Conservation (phyloP, 495 filamentous ascomycete genomes). For the Xylaria scruposa region DNA sequence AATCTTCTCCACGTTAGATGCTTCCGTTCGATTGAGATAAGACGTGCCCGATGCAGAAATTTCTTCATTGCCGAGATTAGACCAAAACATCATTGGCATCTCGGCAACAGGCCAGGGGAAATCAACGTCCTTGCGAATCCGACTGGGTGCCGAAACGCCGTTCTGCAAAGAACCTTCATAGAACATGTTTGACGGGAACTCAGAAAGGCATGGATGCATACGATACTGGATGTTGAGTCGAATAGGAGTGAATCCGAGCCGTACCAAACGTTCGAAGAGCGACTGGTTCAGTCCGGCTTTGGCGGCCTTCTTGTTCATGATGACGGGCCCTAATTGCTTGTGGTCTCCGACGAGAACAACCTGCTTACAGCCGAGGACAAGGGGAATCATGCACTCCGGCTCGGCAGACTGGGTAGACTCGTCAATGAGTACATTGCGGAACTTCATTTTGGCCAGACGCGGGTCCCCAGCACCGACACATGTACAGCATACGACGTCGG, state of each 20-base stretch:
- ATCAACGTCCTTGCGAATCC: conserved; percentile 91
- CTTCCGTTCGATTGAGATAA: conserved; percentile 96
- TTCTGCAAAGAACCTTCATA: conserved; percentile 98
- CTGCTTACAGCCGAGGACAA: conserved; percentile 98
- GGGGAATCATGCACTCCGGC: conserved; percentile 98
- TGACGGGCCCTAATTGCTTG: conserved; percentile 96
- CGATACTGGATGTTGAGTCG: conserved; percentile 97
- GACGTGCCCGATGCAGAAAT: conserved; percentile 98
- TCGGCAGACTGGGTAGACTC: conserved; percentile 99
- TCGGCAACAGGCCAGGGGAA: conserved; percentile 97
- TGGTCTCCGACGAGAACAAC: conserved; percentile 98
- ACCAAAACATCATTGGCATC: conserved; percentile 99
- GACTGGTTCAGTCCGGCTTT: conserved; percentile 98
- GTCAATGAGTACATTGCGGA: conserved; percentile 96
- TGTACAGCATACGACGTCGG: conserved; percentile 98
- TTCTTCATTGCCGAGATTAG: conserved; percentile 95
- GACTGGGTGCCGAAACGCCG: conserved; percentile 87
- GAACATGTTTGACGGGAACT: conserved; percentile 99
- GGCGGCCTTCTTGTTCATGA: conserved; percentile 99
- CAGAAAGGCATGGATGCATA: conserved; percentile 98
- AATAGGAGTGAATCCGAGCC: conserved; percentile 89
- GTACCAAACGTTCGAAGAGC: conserved; percentile 95
- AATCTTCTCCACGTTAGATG: conserved; percentile 96
- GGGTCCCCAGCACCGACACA: conserved; percentile 98
- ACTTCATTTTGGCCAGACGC: conserved; percentile 93